Percentiles rank a stretch among this genome's conserved stretches.
Conservation (phyloP, 805 yeast species). For the Saturnispora saitoi region DNA sequence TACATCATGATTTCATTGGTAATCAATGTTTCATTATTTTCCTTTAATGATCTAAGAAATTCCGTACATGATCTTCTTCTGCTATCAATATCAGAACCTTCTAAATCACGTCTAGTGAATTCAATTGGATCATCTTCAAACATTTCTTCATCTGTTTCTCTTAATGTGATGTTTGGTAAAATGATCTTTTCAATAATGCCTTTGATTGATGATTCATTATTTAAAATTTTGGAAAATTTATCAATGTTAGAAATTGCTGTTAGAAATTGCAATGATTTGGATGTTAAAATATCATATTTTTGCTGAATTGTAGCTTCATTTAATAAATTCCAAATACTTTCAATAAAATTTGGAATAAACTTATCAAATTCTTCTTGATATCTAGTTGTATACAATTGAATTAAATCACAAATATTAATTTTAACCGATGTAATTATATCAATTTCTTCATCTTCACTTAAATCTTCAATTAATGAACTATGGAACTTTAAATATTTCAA, state of each 20-base stretch:
- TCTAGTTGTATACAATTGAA: constrained; percentile 79
- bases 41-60: constrained; percentile 78
- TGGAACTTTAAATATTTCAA: constrained; percentile 69
- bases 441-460: constrained; percentile 57
- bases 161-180: constrained; percentile 77
- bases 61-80: constrained; percentile 91
- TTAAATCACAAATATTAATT: constrained; percentile 74
- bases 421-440: constrained; percentile 66
- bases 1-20: constrained; percentile 70
- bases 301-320: constrained; percentile 57
- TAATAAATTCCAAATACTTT: constrained; percentile 72
- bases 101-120: constrained; percentile 84
- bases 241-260: constrained; percentile 72
- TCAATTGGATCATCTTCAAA: constrained; percentile 97
- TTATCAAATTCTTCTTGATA: constrained; percentile 89
- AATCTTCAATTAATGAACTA: constrained; percentile 46
- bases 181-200: constrained; percentile 77
- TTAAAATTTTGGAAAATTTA: constrained; percentile 57
- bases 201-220: constrained; percentile 50
- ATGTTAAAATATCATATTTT: constrained; percentile 77
- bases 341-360: constrained; percentile 67
- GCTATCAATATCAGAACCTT: constrained; percentile 90
- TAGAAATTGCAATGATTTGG: constrained; percentile 70
- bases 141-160: constrained; percentile 83
- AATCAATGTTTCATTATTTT: constrained; percentile 61